Evolutionary conservation across 306 rosid species (phyloP).

Genomic region (Malus domestica): ASM211411v1 NC_041790.1:11500001-11500500

Average conservation of each 20-base stretch:
- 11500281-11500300: conserved; percentile 13
- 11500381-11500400: conserved; percentile 28
- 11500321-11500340: conserved; percentile 52
- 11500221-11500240: conserved; percentile 54
- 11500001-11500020: not conserved
- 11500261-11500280: conserved; percentile 28
- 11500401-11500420: conserved; percentile 31
- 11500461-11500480: conserved; percentile 20
- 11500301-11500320: conserved; percentile 27
- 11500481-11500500: conserved; percentile 30
- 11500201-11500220: conserved; percentile 31
- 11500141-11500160: conserved; percentile 10
- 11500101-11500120: conserved; percentile 35
- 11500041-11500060: conserved; percentile 57
- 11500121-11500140: conserved; percentile 29
- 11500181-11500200: conserved; percentile 62
- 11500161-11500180: conserved; percentile 50
- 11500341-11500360: not conserved
- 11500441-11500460: conserved; percentile 23
- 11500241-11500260: conserved; percentile 37
- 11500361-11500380: conserved; percentile 9
- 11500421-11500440: conserved; percentile 20
- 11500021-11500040: conserved; percentile 20
- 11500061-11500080: conserved; percentile 48
- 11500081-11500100: conserved; percentile 12